phyloP scores from a whole-genome alignment of 2,329 filamentous ascomycete species.

The Ophiocordyceps camponoti-floridani region DNA sequence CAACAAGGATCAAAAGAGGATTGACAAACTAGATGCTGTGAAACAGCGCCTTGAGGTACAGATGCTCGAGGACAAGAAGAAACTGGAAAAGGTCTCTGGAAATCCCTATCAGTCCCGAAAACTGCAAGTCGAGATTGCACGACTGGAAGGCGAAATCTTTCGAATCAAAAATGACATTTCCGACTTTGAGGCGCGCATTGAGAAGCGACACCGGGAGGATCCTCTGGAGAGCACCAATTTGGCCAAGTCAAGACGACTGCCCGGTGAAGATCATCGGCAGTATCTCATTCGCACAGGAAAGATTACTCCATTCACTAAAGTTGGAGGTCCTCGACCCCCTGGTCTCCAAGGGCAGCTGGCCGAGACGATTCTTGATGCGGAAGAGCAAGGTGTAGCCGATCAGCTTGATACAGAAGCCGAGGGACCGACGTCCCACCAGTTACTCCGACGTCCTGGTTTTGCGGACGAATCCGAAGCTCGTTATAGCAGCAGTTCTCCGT shows the following conservation, averaged over 20 bases:
- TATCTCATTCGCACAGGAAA: constrained; percentile 92
- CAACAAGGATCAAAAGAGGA: constrained; percentile 42
- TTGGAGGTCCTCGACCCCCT: constrained; percentile 44
- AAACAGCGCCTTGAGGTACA: constrained; percentile 46
- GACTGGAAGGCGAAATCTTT: constrained; percentile 45
- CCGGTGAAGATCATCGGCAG: constrained; percentile 70
- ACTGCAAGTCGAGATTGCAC: constrained; percentile 46
- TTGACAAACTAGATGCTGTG: constrained; percentile 35
- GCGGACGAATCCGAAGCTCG: constrained; percentile 15
- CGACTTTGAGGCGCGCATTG: constrained; percentile 68
- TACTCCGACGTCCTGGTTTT: constrained; percentile 58
- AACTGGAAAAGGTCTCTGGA: constrained; percentile 22
- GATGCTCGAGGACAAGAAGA: constrained; percentile 35
- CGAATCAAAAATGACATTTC: constrained; percentile 53
- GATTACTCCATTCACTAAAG: constrained; percentile 84
- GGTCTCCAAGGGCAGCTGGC: constrained; percentile 52
- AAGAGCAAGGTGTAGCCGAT: constrained; percentile 42
- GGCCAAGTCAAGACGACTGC: constrained; percentile 39
- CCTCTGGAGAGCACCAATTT: constrained; percentile 23
- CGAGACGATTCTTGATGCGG: constrained; percentile 64
- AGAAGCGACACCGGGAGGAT: constrained; percentile 45
- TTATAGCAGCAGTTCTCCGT: not conserved
- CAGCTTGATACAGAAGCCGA: constrained; percentile 21
- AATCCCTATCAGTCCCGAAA: constrained; percentile 35
- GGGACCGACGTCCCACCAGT: constrained; percentile 48